phyloP scores from a whole-genome alignment of 495 filamentous ascomycete species.

The Talaromyces nanjingensis region DNA sequence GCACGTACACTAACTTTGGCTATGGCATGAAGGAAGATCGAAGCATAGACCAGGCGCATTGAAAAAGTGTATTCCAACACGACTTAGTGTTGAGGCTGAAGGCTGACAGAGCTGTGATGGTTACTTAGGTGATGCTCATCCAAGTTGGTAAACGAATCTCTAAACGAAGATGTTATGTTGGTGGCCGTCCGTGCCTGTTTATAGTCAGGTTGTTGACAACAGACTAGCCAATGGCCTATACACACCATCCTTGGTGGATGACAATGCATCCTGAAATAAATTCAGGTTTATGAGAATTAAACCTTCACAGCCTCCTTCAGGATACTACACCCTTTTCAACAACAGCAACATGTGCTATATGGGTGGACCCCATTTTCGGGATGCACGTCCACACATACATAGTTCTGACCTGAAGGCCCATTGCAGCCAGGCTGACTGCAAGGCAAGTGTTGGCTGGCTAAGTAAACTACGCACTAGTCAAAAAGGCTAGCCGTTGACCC shows the following conservation, averaged over 20 bases:
- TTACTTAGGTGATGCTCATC: neutral
- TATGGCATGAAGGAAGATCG: neutral
- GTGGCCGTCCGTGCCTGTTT: slow-evolving; percentile 7
- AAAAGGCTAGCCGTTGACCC: neutral
- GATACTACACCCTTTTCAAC: neutral
- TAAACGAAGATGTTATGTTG: neutral
- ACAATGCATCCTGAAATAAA: slow-evolving; percentile 2
- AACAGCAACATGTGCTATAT: slow-evolving; percentile 2
- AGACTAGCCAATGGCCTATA: neutral
- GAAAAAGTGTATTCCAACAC: neutral
- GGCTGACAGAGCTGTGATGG: neutral
- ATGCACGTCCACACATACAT: neutral
- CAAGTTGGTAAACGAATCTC: slow-evolving; percentile 1
- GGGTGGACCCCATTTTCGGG: slow-evolving; percentile 3
- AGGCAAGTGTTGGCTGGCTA: neutral
- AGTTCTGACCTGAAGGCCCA: neutral
- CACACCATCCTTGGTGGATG: neutral
- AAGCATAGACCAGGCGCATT: neutral
- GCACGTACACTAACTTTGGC: neutral
- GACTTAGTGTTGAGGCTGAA: neutral
- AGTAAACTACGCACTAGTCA: neutral
- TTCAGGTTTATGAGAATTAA: neutral
- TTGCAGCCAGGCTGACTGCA: neutral
- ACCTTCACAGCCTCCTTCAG: slow-evolving; percentile 2
- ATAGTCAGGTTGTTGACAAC: neutral